Evolutionary conservation across 2,329 filamentous ascomycete genomes (phyloP), one percentile per base, ranked within the genome.

Genomic region (Fusarium armeniacum): DNA sequence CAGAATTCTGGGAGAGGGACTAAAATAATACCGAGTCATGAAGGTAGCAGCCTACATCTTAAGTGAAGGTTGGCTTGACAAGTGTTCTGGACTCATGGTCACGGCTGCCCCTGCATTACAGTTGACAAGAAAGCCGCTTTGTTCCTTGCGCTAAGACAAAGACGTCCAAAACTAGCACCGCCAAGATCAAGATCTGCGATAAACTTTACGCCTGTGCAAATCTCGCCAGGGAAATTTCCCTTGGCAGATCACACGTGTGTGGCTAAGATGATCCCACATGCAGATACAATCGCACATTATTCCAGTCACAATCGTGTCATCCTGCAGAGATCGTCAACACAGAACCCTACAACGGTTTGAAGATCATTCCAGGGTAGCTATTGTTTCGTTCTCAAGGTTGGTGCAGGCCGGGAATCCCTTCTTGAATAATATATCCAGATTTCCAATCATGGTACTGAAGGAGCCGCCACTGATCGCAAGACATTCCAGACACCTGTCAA

Each of bases 91-190:
- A 22, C 22, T 20, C 26, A 22, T 4, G 16, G 32, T n/a, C 16
- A 13, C n/a, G 41, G 13, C 41, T 44, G 49, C 41, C 30, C 49
- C 49, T 52, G 49, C 49, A 52, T 41, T 4, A 16, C n/a, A 41
- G 35, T 8, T 5, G 1, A 12, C 6, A 18, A 9, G 22, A 3
- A 9, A 7, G 10, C 2, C 6, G 13, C n/a, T 22, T 18, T 8
- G 49, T 51, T 3, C 35, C 35, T 22, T 41, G 13, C n/a, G 10
- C 49, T 41, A 52, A 28, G 15, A 28, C 35, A 20, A 22, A 41
- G 11, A 12, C 49, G 18, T 22, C 49, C 3, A 40, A 2, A 20
- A 5, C n/a, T 20, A 6, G 10, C 18, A 6, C 18, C 6, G 40
- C 5, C 6, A 16, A 20, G n/a, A 46, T 46, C 28, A 20, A 26